These are phyloP conservation scores for Lichtheimia ramosa DNA, from an alignment of 371 early-diverging fungal genomes.

Conservation along the genomic window DNA sequence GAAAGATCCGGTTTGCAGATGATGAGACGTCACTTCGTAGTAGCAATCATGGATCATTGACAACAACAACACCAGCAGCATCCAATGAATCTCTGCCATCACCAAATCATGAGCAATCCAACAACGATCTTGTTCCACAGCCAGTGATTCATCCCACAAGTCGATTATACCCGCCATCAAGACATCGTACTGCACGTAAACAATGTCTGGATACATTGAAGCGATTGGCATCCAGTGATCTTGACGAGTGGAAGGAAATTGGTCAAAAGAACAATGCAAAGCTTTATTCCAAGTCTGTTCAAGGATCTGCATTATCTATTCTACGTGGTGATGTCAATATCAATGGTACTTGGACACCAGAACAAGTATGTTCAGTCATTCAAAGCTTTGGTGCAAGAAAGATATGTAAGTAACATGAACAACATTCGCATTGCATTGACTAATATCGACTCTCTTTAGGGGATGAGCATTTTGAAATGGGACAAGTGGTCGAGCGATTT, in stretches of 20 bases:
- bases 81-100: neutral
- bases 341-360: constrained; percentile 49
- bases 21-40: constrained; percentile 7
- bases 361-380: constrained; percentile 52
- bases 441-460: constrained; percentile 18
- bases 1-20: constrained; percentile 17
- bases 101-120: neutral
- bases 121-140: neutral
- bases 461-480: constrained; percentile 59
- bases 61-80: neutral
- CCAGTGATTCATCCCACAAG: neutral
- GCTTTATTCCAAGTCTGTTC: constrained; percentile 44
- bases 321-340: constrained; percentile 52
- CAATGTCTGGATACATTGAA: constrained; percentile 44
- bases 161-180: constrained; percentile 36
- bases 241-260: constrained; percentile 48
- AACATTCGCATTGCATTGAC: neutral
- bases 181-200: constrained; percentile 35
- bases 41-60: neutral
- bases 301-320: constrained; percentile 47
- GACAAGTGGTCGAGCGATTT: constrained; percentile 53
- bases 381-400: constrained; percentile 49
- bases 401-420: constrained; percentile 26
- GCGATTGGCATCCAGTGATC: constrained; percentile 29
- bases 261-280: constrained; percentile 42